Conservation (phyloP, 2,329 filamentous ascomycete genomes). For the Penicillium sp. region DNA sequence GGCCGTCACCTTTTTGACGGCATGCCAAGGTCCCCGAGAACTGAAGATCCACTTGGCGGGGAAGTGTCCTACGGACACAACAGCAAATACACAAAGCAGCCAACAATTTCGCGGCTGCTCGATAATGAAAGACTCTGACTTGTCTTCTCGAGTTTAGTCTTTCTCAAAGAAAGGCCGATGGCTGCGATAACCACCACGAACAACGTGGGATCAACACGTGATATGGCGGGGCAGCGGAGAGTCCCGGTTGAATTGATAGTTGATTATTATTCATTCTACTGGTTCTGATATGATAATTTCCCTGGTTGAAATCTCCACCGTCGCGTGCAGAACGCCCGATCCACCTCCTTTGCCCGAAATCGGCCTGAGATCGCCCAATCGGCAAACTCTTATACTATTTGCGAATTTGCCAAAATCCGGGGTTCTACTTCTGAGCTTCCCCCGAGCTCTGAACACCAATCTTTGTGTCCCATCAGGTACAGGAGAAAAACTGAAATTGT, state of each 20-base stretch:
- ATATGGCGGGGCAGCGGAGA: conserved; percentile 19
- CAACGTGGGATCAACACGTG: conserved; percentile 11
- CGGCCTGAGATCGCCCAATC: not conserved
- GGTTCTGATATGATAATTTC: conserved; percentile 16
- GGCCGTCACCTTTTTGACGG: conserved; percentile 1
- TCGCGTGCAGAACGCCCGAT: not conserved
- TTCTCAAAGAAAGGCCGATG: not conserved
- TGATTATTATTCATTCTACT: conserved; percentile 16
- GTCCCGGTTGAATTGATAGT: conserved; percentile 10
- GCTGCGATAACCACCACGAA: not conserved
- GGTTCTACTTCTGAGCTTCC: no score
- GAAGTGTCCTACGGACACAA: not conserved
- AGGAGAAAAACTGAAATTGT: no score
- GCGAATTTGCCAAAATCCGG: no score
- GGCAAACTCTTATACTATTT: not conserved
- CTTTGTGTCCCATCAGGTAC: no score
- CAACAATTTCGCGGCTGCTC: not conserved
- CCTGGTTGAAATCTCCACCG: not conserved
- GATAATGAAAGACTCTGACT: not conserved
- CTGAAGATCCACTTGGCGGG: conserved; percentile 9
- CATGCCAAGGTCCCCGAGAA: conserved; percentile 7
- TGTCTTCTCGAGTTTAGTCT: not conserved
- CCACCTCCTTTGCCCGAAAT: not conserved
- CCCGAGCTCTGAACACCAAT: no score
- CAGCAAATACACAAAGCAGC: not conserved